Percentiles rank a stretch among this genome's conserved stretches.
Evolutionary conservation across 2,329 filamentous ascomycete species (phyloP).

Genomic region (Colletotrichum sp.): DNA sequence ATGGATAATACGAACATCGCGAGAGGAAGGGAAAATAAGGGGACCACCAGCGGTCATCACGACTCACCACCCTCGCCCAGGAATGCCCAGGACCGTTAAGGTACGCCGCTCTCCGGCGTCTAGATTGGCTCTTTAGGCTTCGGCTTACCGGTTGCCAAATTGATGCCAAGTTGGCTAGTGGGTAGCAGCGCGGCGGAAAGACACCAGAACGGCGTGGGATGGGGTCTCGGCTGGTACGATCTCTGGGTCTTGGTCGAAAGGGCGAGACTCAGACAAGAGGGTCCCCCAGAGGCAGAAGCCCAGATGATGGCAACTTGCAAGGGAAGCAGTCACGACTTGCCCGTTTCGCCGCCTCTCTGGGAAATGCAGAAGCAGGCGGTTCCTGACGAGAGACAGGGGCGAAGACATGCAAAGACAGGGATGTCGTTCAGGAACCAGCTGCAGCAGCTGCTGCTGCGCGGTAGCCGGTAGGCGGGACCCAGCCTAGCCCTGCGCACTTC

Average conservation of each 20-base stretch:
- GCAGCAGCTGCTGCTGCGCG: background rate
- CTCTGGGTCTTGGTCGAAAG: background rate
- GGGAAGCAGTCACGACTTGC: background rate
- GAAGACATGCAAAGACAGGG: background rate
- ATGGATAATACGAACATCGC: background rate
- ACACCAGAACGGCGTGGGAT: background rate
- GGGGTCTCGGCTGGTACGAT: conserved; percentile 18
- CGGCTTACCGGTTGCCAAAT: background rate
- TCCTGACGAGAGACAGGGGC: background rate
- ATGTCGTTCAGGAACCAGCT: background rate
- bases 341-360: background rate
- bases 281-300: background rate
- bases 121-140: background rate
- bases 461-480: background rate
- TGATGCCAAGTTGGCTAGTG: conserved; percentile 1
- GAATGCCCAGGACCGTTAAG: background rate
- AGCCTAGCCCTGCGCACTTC: background rate
- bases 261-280: background rate
- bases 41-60: background rate
- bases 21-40: background rate
- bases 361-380: background rate
- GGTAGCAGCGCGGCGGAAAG: background rate
- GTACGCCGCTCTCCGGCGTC: background rate
- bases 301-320: background rate
- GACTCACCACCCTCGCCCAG: background rate